These are phyloP conservation scores for Oryza australiensis DNA, from an alignment of 176 grass and related monocot genomes.

Conservation along the genomic window DNA sequence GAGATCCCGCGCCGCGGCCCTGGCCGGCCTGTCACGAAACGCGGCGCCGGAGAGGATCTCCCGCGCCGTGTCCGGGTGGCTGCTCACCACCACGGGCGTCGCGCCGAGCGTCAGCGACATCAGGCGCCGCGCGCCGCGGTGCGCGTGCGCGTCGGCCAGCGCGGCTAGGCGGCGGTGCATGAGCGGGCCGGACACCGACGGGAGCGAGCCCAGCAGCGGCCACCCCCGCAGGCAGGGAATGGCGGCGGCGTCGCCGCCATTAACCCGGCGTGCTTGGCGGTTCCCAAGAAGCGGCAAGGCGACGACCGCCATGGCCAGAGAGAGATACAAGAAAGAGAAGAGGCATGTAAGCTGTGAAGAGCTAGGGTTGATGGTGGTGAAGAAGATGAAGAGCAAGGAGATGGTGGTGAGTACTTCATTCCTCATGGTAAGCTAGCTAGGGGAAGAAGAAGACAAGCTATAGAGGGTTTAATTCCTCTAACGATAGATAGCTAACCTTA, in stretches of 20 bases:
- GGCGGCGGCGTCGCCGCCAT: background rate
- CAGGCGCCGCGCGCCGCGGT: slow-evolving; percentile 14
- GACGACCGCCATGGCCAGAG: background rate
- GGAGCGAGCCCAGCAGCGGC: slow-evolving; percentile 41
- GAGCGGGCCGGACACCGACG: slow-evolving; percentile 11
- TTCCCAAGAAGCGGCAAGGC: background rate
- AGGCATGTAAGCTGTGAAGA: background rate
- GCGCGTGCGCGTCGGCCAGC: slow-evolving; percentile 18
- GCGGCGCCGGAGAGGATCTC: slow-evolving; percentile 30
- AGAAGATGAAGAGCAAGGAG: slow-evolving; percentile 6
- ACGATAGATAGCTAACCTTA: background rate
- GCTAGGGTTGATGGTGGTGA: background rate
- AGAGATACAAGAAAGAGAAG: slow-evolving; percentile 5
- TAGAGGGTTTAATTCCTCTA: background rate
- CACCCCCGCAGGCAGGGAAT: slow-evolving; percentile 42
- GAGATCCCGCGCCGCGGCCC: slow-evolving; percentile 27
- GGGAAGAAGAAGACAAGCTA: background rate
- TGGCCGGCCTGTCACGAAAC: slow-evolving; percentile 40
- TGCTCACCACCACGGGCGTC: slow-evolving; percentile 38
- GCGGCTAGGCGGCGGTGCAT: slow-evolving; percentile 40
- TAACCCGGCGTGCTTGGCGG: background rate
- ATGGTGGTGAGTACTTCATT: slow-evolving; percentile 5
- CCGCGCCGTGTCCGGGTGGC: slow-evolving; percentile 40
- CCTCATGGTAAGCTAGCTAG: slow-evolving; percentile 20
- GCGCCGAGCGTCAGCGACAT: slow-evolving; percentile 48